phyloP scores from a whole-genome alignment of 163 green algal genomes.

The Volvox carteri region DNA sequence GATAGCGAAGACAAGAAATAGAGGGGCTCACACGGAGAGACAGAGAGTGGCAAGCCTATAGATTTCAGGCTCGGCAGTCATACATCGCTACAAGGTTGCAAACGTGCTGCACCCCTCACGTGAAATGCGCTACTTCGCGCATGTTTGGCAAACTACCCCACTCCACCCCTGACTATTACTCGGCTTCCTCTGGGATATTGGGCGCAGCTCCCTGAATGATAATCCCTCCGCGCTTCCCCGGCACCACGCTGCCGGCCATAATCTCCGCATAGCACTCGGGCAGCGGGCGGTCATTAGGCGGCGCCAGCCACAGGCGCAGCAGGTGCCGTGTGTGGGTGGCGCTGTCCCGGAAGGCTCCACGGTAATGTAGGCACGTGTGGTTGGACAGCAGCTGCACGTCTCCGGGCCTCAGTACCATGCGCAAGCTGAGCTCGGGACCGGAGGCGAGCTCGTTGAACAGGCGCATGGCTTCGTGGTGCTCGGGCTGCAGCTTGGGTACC shows the following conservation, averaged over 20 bases:
- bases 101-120: too few species aligned
- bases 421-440: conserved; percentile 73
- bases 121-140: too few species aligned
- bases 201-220: conserved; percentile 58
- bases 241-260: conserved; percentile 69
- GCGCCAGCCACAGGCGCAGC: conserved; percentile 87
- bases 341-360: conserved; percentile 73
- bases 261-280: conserved; percentile 78
- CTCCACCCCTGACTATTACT: conserved; percentile 59
- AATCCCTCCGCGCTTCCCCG: conserved; percentile 81
- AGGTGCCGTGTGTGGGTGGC: conserved; percentile 81
- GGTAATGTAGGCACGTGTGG: conserved; percentile 84
- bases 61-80: too few species aligned
- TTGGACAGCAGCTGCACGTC: conserved; percentile 93
- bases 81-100: too few species aligned
- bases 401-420: conserved; percentile 83
- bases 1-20: too few species aligned
- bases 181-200: conserved; percentile 71
- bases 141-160: too few species aligned
- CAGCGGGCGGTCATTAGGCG: conserved; percentile 73
- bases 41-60: too few species aligned
- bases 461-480: conserved; percentile 65
- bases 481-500: conserved; percentile 77
- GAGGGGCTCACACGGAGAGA: too few species aligned
- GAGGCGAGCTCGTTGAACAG: conserved; percentile 81